Evolutionary conservation across 2,329 filamentous ascomycete genomes (phyloP), one percentile per base, ranked within the genome.

Genomic region (Colletotrichum gloeosporioides): DNA sequence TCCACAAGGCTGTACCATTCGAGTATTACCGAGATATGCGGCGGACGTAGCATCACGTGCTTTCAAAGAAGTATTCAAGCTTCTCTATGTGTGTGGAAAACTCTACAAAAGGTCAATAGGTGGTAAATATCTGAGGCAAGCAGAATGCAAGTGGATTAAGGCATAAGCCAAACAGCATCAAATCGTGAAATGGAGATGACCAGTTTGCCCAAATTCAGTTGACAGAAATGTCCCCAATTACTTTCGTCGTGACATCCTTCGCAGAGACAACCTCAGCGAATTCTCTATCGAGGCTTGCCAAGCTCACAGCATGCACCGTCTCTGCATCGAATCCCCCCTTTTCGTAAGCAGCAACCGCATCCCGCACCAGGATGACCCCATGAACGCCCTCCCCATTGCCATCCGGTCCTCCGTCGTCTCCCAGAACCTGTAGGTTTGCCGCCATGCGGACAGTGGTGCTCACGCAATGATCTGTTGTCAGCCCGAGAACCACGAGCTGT

Each of bases 401-500:
- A 2, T 84, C 81, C 0, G 82, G 83, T 32, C 79, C 79, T 4
- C 82, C 78, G 10, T 81, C 79, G 61, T 81, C 79, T 76, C 86
- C 84, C 55, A 86, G 84, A 18, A 89, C 85, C 7, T 84, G 82
- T 57, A 89, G 70, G 76, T 89, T 89, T 22, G 81, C 85, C 2
- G 87, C 87, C 86, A 89, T 88, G 9, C 88, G 84, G 29, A 85
- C 83, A 3, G 86, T 86, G 6, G 88, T 89, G 73, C 85, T 88
- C 16, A 89, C 87, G 69, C 88, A 89, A 76, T 89, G 88, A 79
- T 89, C 88, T 44, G 87, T 88, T 5, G 86, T 88, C 72, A 89
- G 75, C 0, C 87, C 88, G 3, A 81, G 81, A 32, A 89, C 78
- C 22, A 88, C 73, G 1, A 88, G 80, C 73, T 87, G 86, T 12